Evolutionary conservation across 768 basidiomycete species (phyloP).

Genomic region (Dictyophora rubrovolvata): DNA sequence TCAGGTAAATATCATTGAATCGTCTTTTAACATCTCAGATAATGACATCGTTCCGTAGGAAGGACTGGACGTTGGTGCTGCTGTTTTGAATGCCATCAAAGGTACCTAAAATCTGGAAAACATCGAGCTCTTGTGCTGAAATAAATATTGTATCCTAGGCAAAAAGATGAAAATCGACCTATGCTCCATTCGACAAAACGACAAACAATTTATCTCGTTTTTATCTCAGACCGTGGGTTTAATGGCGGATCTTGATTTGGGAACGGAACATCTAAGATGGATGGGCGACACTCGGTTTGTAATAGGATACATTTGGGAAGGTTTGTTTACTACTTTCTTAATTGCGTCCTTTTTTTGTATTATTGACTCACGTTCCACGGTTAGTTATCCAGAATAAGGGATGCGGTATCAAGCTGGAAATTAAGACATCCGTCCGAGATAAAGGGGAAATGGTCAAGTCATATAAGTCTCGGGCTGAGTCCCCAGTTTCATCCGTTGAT

Average conservation of each 20-base stretch:
- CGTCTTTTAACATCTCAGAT: neutral
- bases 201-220: slow-evolving; percentile 59
- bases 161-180: slow-evolving; percentile 65
- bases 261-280: slow-evolving; percentile 78
- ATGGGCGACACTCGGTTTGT: slow-evolving; percentile 78
- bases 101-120: slow-evolving; percentile 29
- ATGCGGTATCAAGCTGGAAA: slow-evolving; percentile 62
- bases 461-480: slow-evolving; percentile 24
- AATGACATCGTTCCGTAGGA: slow-evolving; percentile 29
- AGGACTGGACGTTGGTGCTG: slow-evolving; percentile 61
- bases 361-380: slow-evolving; percentile 7
- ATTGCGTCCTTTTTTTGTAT: neutral
- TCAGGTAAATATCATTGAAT: slow-evolving; percentile 31
- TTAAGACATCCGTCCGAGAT: slow-evolving; percentile 60
- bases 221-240: slow-evolving; percentile 77
- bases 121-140: neutral
- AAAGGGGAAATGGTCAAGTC: slow-evolving; percentile 59
- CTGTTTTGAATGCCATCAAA: slow-evolving; percentile 72
- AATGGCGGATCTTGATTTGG: slow-evolving; percentile 77
- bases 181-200: slow-evolving; percentile 63
- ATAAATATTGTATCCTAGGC: slow-evolving; percentile 31
- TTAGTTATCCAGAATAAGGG: slow-evolving; percentile 49
- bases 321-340: slow-evolving; percentile 29
- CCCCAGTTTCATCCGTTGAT: slow-evolving; percentile 35
- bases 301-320: slow-evolving; percentile 57